A percentile compares a stretch with the other conserved stretches of the same genome.
Conservation (phyloP, 805 yeast genomes). For the Metschnikowia arizonensis region DNA sequence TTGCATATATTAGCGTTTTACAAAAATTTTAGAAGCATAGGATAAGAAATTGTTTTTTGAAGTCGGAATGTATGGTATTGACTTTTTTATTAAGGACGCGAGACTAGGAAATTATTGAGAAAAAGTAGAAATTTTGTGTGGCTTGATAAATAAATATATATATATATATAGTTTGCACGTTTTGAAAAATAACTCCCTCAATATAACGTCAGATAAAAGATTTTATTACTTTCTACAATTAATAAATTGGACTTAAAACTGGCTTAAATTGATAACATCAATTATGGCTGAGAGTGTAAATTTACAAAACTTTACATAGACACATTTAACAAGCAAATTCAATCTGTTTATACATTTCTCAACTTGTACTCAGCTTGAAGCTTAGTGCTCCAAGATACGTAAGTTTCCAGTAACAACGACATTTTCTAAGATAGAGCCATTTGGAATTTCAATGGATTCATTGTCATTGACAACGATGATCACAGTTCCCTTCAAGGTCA, state of each 20-base stretch:
- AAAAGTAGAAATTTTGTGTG: too few relatives aligned
- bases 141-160: too few relatives aligned
- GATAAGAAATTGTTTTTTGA: background rate
- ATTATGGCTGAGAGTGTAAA: too few relatives aligned
- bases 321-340: background rate
- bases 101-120: background rate
- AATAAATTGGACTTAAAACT: too few relatives aligned
- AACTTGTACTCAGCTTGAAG: background rate
- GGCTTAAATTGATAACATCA: too few relatives aligned
- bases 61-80: background rate
- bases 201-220: too few relatives aligned
- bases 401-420: conserved; percentile 96
- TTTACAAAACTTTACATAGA: too few relatives aligned
- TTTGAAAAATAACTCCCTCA: too few relatives aligned
- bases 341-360: background rate
- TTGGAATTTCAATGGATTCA: conserved; percentile 94
- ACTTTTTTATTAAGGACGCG: background rate
- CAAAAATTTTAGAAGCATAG: too few relatives aligned
- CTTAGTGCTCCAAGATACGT: conserved; percentile 84
- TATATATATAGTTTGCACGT: too few relatives aligned
- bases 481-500: conserved; percentile 93
- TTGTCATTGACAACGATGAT: conserved; percentile 97
- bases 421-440: conserved; percentile 90
- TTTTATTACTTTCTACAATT: too few relatives aligned
- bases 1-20: background rate